Base-by-base conservation (phyloP, 371 early-diverging fungal genomes). In the Circinella minor region DNA sequence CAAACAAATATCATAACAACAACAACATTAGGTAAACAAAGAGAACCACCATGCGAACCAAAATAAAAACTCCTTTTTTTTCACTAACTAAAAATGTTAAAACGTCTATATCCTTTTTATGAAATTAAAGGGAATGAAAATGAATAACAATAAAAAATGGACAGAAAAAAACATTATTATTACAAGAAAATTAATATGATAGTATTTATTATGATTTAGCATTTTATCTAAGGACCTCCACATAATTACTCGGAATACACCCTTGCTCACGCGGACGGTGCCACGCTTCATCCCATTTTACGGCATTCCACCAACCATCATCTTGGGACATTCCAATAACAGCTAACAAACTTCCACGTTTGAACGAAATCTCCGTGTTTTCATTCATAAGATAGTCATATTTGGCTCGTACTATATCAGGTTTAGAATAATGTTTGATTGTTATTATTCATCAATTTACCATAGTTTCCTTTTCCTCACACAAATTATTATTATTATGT, bases 351-450 rank as follows among this genome's bases (percentile, higher is more conserved):
- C 63, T 73, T 18, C 73, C 66, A 0, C 73, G 66, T 18, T 64
- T 66, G 46, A 84, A 81, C 1, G 77, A 66, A 2, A 84, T 36
- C 38, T 81, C 84, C 14, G 69, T 71, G 1, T 59, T 63, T 49
- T 76, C 82, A 5, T 69, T 63, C 9, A 79, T 76, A 18, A 39
- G 27, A 66, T 81, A 80, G 60, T 80, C 79, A 55, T 74, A 79
- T n/a, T 75, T 74, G 3, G 81, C 77, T 20, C 76, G 77, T 36
- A 74, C 83, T 83, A 72, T 38, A 36, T 63, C 20, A 18, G 43
- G 18, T 34, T n/a, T 27, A 18, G 48, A 46, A 17, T 9, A 3
- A 39, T 54, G 18, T 39, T 55, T 43, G 11, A 11, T 43, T 43
- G 11, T 43, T 43, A 43, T 43, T 43, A 43, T 43, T 43, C 6